Conservation (phyloP, 73 alveolate species). For the Breviolum minutum region DNA sequence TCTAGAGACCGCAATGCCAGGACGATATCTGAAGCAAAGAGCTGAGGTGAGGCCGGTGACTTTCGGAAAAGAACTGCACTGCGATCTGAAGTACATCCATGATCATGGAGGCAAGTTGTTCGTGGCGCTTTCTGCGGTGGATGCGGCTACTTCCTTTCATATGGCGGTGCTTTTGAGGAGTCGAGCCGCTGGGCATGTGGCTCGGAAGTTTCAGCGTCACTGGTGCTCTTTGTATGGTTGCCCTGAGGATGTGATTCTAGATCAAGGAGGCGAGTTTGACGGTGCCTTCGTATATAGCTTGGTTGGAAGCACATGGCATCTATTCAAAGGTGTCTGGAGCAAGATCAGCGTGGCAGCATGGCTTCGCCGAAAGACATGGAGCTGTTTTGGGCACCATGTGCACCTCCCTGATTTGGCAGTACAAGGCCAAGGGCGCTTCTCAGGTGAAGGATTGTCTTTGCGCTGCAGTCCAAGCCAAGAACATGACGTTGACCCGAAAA, state of each 20-base stretch:
- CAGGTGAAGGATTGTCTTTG: background rate
- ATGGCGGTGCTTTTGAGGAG: background rate
- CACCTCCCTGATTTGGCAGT: background rate
- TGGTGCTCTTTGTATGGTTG: background rate
- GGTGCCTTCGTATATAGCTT: background rate
- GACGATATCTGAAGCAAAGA: background rate
- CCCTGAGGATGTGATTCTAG: background rate
- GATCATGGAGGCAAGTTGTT: background rate
- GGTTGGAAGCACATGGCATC: background rate
- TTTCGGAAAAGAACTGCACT: background rate
- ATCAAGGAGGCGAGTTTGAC: slow-evolving; percentile 33
- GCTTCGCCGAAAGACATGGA: background rate
- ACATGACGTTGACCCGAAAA: background rate
- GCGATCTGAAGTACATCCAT: background rate
- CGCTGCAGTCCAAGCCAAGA: slow-evolving; percentile 13
- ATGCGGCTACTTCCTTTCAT: background rate
- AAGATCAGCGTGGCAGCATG: background rate
- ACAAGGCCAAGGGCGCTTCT: background rate
- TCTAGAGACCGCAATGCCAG: background rate
- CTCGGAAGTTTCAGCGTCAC: background rate
- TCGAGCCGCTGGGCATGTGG: background rate
- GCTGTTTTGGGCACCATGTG: background rate
- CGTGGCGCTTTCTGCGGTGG: background rate
- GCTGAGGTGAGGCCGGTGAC: background rate
- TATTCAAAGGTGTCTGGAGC: background rate